phyloP scores from a whole-genome alignment of 176 grass and related monocot genomes.

The Miscanthus lutarioriparius region DNA sequence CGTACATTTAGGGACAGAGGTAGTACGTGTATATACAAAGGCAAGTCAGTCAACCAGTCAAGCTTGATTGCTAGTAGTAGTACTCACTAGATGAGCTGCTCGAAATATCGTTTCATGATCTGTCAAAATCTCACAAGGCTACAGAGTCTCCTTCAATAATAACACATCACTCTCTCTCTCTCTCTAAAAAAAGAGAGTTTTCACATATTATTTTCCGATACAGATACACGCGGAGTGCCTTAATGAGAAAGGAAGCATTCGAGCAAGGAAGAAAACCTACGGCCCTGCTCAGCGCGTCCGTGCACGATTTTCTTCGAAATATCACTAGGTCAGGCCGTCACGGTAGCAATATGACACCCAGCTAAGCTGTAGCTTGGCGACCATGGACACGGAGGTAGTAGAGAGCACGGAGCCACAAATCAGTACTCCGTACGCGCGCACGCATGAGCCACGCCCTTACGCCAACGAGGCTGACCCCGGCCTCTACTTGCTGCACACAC shows the following conservation, averaged over 20 bases:
- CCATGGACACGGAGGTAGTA: neutral
- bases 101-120: neutral
- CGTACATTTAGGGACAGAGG: too few species aligned
- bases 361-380: neutral
- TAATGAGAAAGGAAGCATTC: neutral
- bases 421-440: conserved; percentile 23
- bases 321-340: neutral
- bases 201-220: neutral
- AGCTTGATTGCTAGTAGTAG: conserved; percentile 15
- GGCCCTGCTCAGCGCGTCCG: neutral
- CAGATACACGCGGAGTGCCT: neutral
- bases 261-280: neutral
- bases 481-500: neutral
- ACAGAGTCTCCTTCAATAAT: neutral
- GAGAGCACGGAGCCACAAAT: conserved; percentile 14
- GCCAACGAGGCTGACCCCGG: conserved; percentile 1
- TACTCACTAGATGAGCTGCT: neutral
- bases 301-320: conserved; percentile 10
- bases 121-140: neutral
- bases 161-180: neutral
- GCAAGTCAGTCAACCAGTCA: too few species aligned
- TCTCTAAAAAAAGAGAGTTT: neutral
- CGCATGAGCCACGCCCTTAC: neutral
- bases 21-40: too few species aligned
- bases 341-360: neutral